Evolutionary conservation across 2,329 filamentous ascomycete species (phyloP).

Genomic region (Hyphodiscus sp.): DNA sequence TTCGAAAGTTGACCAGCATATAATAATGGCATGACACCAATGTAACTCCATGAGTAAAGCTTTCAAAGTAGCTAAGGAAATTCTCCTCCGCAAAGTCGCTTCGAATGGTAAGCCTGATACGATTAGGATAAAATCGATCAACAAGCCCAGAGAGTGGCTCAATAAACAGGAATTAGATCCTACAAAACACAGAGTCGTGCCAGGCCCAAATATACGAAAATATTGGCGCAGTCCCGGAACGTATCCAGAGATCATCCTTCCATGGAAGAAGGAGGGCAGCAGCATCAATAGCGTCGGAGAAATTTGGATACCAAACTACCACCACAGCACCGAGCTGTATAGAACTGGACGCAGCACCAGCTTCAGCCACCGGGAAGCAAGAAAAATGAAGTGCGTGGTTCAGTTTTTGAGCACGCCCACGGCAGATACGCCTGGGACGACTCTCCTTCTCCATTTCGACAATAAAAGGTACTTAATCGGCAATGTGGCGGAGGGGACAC

Average conservation of each 20-base stretch:
- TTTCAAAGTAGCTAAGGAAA: neutral
- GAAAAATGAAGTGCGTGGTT: conserved; percentile 63
- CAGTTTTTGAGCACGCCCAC: conserved; percentile 78
- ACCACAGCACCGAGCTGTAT: neutral
- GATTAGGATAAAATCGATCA: neutral
- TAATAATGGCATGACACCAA: neutral
- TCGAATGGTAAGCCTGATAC: neutral
- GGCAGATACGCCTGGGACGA: conserved; percentile 78
- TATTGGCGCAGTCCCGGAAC: neutral
- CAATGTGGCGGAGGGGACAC: conserved; percentile 74
- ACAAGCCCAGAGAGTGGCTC: too few relatives aligned
- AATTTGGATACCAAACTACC: neutral
- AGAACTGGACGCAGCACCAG: neutral
- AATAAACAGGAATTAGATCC: too few relatives aligned
- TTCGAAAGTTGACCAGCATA: neutral
- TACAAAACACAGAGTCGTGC: neutral
- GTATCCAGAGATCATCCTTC: neutral
- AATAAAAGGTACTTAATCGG: conserved; percentile 81
- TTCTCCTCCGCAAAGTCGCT: neutral
- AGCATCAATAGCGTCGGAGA: conserved; percentile 2
- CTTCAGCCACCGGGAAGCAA: neutral
- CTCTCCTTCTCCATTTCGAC: conserved; percentile 72
- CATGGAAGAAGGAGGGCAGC: neutral
- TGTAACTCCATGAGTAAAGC: neutral
- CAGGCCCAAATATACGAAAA: neutral